Evolutionary conservation across 306 rosid genomes (phyloP), one percentile per base, ranked within the genome.

Genomic region (Trichosanthes cucumerina): DNA sequence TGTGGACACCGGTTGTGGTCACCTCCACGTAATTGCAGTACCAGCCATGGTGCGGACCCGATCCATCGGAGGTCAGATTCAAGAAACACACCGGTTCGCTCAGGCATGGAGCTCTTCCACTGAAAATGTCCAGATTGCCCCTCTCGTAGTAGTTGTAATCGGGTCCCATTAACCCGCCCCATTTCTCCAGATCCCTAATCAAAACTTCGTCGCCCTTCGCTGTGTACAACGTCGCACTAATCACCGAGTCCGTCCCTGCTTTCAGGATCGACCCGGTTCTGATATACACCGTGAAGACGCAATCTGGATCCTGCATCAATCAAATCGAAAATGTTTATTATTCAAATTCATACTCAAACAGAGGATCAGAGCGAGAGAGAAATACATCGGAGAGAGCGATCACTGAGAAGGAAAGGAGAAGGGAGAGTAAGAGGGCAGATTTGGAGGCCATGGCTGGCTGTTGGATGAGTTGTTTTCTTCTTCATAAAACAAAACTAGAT

Each of bases 91-190:
- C 82, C 9, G 95, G 91, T 9, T 75, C 84, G 18, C 78, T 13
- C 8, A 94, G 79, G 77, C 98, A 92, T 1, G 92, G 92, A 1
- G 86, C 97, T 1, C 87, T 82, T 26, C 93, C 95, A 72, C 97
- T 90, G 80, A 94, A 94, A 74, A 92, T 92, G 83, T 94, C 97
- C 10, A 94, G 87, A 84, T 94, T 92, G 65, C 97, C 92, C 38
- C 98, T 89, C 84, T 92, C 95, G 88, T 82, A 94, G 89, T 94
- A 94, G 85, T 92, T 49, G 85, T 89, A 75, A 31, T 46, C 83
- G 0, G 74, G 24, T 5, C 86, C 95, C 97, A 94, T 92, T 3
- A 94, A 58, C 2, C 98, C 98, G 4, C 93, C 98, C 97, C 98
- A 94, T 2, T 84, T 24, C 53, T 80, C 82, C 8, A 93, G 85